Base-by-base conservation (phyloP, 2,329 filamentous ascomycete species). In the Pleurostoma richardsiae region DNA sequence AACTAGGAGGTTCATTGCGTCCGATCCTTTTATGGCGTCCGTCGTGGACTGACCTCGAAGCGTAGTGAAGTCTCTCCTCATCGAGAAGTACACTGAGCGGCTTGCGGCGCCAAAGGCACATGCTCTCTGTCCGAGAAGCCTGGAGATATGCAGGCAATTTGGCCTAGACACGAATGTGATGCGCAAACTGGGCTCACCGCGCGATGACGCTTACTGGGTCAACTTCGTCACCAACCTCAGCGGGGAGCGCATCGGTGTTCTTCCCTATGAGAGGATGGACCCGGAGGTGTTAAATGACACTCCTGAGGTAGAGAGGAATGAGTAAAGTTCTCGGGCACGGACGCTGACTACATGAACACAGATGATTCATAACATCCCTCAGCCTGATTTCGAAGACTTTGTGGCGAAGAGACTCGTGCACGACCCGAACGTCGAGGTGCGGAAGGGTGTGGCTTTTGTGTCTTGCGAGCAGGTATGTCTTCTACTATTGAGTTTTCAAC, bases 321-420 rank as follows among this genome's bases (percentile, higher is more conserved):
- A 19, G 19, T 19, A 19, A 19, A 19, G 19, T 19, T 19, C 19
- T 19, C 19, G 19, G 19, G 19, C 19, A 19, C 19, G 19, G 19
- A 19, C 19, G 19, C 19, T 19, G 19, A 19, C 19, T 19, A 19
- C 19, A 19, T 27, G 29, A n/a, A 28, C 6, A 36, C 29, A 59
- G 55, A 70, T 70, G 67, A 67, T 72, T 28, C 67, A 70, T 40
- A 71, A 71, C 46, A 65, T 71, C 5, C 64, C 68, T 0, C 67
- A 72, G 39, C 68, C 68, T 6, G 58, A 52, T 1, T 68, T 70
- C 47, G 69, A 72, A 41, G 52, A 66, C n/a, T 52, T 64, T 10
- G 47, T 70, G 2, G 55, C 60, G 3, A 44, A 53, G 4, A 43
- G 52, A 10, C 40, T 70, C 5, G 39, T 43, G 7, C 47, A 52